Evolutionary conservation across 2,329 filamentous ascomycete genomes (phyloP).

Genomic region (Aspergillus sp.): DNA sequence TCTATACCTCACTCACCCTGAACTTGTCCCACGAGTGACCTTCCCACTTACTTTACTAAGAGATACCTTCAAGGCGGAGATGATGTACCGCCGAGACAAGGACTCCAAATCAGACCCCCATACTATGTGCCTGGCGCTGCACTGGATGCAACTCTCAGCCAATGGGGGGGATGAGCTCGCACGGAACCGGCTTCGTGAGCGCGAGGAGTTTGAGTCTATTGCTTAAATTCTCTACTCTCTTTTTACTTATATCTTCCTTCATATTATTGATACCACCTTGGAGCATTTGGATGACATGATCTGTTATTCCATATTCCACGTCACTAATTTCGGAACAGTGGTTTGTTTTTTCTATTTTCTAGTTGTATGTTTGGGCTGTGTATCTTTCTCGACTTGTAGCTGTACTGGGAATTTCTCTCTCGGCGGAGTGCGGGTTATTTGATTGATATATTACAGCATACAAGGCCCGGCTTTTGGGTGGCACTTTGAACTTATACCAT

Average conservation of each 20-base stretch:
- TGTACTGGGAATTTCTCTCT: conserved; percentile 6
- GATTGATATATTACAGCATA: conserved; percentile 21
- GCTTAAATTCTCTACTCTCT: conserved; percentile 37
- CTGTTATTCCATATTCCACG: conserved; percentile 1
- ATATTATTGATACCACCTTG: conserved; percentile 16
- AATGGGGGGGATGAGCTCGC: conserved; percentile 84
- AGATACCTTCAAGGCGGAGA: conserved; percentile 86
- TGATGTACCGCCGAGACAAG: conserved; percentile 67
- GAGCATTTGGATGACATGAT: conserved; percentile 1
- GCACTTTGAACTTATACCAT: neutral
- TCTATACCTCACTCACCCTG: conserved; percentile 88
- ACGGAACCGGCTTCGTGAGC: conserved; percentile 75
- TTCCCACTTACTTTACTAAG: conserved; percentile 79
- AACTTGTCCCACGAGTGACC: conserved; percentile 75
- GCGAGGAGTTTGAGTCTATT: conserved; percentile 62
- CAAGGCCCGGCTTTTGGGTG: conserved; percentile 8
- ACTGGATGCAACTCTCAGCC: conserved; percentile 94
- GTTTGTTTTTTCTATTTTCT: conserved; percentile 1
- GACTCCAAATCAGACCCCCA: conserved; percentile 75
- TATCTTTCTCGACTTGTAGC: conserved; percentile 4
- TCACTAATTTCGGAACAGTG: conserved; percentile 14
- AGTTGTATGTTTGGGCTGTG: neutral
- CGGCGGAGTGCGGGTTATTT: conserved; percentile 5
- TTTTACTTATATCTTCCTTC: conserved; percentile 16
- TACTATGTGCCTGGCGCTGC: conserved; percentile 89